Conservation (phyloP, 2,329 filamentous ascomycete genomes). For the Alternaria dauci region DNA sequence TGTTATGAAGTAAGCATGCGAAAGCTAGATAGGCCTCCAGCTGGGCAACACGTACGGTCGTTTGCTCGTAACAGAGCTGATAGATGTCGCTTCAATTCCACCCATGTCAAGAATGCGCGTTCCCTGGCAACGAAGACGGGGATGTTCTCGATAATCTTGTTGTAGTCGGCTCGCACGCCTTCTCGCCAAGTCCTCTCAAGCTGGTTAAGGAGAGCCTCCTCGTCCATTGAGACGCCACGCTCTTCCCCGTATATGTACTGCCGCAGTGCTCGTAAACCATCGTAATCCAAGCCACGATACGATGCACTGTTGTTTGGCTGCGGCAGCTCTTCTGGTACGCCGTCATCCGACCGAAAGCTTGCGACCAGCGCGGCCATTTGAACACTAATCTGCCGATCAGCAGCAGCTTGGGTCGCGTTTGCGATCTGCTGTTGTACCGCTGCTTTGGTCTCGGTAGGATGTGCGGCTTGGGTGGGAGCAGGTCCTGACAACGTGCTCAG, state of each 20-base stretch:
- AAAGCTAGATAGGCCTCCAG: conserved; percentile 1
- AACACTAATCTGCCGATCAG: conserved; percentile 37
- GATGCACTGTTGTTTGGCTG: conserved; percentile 30
- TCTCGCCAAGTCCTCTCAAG: conserved; percentile 46
- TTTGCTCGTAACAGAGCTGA: conserved; percentile 46
- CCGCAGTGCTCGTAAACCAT: conserved; percentile 41
- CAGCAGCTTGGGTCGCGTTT: conserved; percentile 31
- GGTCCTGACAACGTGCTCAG: conserved; percentile 13
- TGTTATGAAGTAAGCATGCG: conserved; percentile 23
- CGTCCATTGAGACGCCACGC: conserved; percentile 32
- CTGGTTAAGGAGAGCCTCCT: conserved; percentile 41
- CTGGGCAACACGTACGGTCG: conserved; percentile 33
- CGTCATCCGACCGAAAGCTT: conserved; percentile 37
- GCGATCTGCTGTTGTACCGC: conserved; percentile 32
- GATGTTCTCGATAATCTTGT: conserved; percentile 39
- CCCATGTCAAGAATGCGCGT: conserved; percentile 47
- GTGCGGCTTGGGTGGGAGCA: conserved; percentile 19
- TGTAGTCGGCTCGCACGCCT: conserved; percentile 36
- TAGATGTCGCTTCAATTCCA: conserved; percentile 46
- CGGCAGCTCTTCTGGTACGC: conserved; percentile 29
- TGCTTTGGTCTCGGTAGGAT: conserved; percentile 24
- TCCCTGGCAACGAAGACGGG: conserved; percentile 44
- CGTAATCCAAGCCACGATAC: conserved; percentile 42
- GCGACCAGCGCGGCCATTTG: conserved; percentile 42
- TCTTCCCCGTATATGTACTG: conserved; percentile 44